Conservation (phyloP, 148 eudicot species). For the Camellia sinensis region DNA sequence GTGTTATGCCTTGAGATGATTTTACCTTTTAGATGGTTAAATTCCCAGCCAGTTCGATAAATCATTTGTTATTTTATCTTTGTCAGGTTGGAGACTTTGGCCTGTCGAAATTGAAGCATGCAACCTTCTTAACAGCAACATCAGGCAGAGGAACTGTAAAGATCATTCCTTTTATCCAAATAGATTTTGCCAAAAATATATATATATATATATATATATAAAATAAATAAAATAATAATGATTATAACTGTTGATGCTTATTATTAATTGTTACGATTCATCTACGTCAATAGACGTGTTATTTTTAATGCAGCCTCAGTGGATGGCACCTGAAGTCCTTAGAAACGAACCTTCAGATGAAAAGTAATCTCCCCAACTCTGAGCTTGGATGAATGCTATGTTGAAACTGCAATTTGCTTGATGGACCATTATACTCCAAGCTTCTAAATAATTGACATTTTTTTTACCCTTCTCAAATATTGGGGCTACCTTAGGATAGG, state of each 20-base stretch:
- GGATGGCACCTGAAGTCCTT: constrained; percentile 98
- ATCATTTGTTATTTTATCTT: constrained; percentile 5
- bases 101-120: constrained; percentile 67
- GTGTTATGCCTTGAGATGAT: neutral
- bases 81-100: constrained; percentile 90
- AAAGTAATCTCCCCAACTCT: constrained; percentile 36
- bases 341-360: constrained; percentile 77
- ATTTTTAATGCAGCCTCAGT: constrained; percentile 69
- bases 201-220: too few species aligned
- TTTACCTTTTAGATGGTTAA: neutral
- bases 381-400: neutral
- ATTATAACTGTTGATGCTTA: neutral
- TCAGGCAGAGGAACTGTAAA: constrained; percentile 87
- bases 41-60: neutral
- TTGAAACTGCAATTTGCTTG: neutral
- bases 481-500: too few species aligned
- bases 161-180: neutral
- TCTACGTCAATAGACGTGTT: neutral
- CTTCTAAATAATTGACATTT: too few species aligned
- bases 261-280: neutral
- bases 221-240: neutral
- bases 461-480: too few species aligned
- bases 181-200: neutral
- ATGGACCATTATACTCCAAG: neutral
- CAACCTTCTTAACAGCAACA: constrained; percentile 71